Evolutionary conservation across 345 rosid genomes (phyloP), one percentile per base, ranked within the genome.

Genomic region (Salix suchowensis): DNA sequence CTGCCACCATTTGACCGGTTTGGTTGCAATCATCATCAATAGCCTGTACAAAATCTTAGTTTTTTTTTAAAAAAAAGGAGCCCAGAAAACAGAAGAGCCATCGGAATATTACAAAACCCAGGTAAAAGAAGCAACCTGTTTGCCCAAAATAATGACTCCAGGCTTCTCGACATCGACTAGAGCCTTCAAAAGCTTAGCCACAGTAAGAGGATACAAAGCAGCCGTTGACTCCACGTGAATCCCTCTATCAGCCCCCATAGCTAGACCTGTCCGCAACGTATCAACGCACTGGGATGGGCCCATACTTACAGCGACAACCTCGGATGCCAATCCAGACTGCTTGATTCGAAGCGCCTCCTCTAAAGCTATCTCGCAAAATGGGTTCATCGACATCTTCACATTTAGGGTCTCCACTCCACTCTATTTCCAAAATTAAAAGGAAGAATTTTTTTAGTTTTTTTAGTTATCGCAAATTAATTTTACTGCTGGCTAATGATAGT

Each of bases 361-460:
- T 60, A 93, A 72, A 1, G 97, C 98, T 67, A 95, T 93, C 88
- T 93, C 96, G 78, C 98, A 95, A 80, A 95, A 95, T 6, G 98
- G 98, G 76, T 95, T 95, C 96, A 95, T 95, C 64, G 98, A 95
- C 98, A 95, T 93, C 88, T 93, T 95, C 78, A 95, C 96, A 79
- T 91, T 95, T 68, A 87, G 86, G 69, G 98, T 95, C 86, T 95
- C 96, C 71, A 95, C 94, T 18, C 97, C 98, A 11, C 84, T 95
- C 97, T 94, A 75, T 84, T 46, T 46, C 44, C 44, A 54, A 44
- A 50, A 10, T 72, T 44, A 48, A 37, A 60, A 61, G 19, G 26
- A n/a, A 0, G 34, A 9, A 1, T 32, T 7, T 42, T 36, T 36
- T 36, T 42, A 6, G 7, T 3, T 4, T 36, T 30, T 5, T 18